These are phyloP conservation scores for Boletus fagicola DNA, from an alignment of 768 basidiomycete species.

Conservation along the genomic window DNA sequence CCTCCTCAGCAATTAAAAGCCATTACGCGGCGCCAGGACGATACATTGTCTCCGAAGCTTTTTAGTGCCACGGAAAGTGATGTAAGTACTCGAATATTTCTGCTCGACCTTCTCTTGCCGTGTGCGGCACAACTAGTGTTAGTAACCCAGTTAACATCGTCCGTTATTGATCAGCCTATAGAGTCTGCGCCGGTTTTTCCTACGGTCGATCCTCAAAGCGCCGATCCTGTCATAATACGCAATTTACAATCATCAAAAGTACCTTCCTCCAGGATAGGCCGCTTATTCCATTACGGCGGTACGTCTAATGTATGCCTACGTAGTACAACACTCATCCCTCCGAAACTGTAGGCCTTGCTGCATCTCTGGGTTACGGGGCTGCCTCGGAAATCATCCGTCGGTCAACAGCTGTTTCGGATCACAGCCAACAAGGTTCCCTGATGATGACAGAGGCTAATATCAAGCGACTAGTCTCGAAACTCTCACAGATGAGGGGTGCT, in stretches of 20 bases:
- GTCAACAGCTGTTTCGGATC: conserved; percentile 42
- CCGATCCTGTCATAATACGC: conserved; percentile 26
- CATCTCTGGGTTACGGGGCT: conserved; percentile 84
- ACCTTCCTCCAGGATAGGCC: conserved; percentile 84
- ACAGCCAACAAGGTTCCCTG: conserved; percentile 44
- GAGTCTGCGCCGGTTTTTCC: neutral
- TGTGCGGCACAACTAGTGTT: neutral
- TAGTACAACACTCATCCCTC: neutral
- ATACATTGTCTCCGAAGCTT: neutral
- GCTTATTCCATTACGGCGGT: conserved; percentile 95
- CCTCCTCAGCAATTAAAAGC: neutral
- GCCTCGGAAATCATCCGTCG: conserved; percentile 83
- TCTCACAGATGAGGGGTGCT: conserved; percentile 95
- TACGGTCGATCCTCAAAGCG: neutral
- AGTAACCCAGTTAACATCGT: neutral
- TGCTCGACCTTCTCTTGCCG: neutral
- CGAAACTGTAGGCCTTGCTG: conserved; percentile 71
- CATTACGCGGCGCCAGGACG: neutral
- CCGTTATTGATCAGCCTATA: conserved; percentile 7
- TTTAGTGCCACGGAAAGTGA: neutral
- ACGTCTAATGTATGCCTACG: conserved; percentile 13
- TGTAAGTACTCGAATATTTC: conserved; percentile 5
- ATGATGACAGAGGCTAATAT: conserved; percentile 93
- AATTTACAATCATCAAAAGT: conserved; percentile 80
- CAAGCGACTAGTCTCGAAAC: conserved; percentile 82